Evolutionary conservation across 371 early-diverging fungal species (phyloP).

Genomic region (Mucor racemosus): DNA sequence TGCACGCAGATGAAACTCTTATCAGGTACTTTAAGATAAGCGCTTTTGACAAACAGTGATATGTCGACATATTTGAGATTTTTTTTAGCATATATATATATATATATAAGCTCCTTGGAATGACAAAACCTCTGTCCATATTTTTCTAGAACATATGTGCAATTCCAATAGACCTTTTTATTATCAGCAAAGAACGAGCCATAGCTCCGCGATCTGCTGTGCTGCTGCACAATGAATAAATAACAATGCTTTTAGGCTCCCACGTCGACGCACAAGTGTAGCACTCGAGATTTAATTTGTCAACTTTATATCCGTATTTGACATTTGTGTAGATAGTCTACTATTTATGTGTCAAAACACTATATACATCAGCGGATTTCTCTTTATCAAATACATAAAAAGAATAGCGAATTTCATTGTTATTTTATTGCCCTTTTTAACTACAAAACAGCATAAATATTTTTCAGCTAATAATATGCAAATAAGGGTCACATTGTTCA

Average conservation of each 20-base stretch:
- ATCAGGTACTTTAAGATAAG: neutral
- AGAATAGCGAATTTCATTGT: neutral
- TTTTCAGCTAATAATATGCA: neutral
- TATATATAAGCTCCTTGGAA: too few species aligned
- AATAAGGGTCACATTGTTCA: neutral
- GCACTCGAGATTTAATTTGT: neutral
- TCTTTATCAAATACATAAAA: neutral
- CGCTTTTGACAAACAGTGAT: neutral
- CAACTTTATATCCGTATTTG: neutral
- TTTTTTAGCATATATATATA: too few species aligned
- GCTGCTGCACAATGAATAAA: neutral
- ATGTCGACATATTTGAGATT: too few species aligned
- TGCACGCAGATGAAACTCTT: neutral
- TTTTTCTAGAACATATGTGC: neutral
- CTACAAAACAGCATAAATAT: neutral
- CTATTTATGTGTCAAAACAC: too few species aligned
- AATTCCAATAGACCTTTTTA: neutral
- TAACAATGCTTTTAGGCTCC: neutral
- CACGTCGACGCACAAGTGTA: constrained; percentile 4
- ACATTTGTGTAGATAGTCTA: neutral
- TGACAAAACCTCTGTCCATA: neutral
- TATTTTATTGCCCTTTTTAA: neutral
- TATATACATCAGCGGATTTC: too few species aligned
- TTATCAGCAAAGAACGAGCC: neutral
- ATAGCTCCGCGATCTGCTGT: neutral